Evolutionary conservation across 139 green algal species (phyloP).

Genomic region (Tetraselmis striata): DNA sequence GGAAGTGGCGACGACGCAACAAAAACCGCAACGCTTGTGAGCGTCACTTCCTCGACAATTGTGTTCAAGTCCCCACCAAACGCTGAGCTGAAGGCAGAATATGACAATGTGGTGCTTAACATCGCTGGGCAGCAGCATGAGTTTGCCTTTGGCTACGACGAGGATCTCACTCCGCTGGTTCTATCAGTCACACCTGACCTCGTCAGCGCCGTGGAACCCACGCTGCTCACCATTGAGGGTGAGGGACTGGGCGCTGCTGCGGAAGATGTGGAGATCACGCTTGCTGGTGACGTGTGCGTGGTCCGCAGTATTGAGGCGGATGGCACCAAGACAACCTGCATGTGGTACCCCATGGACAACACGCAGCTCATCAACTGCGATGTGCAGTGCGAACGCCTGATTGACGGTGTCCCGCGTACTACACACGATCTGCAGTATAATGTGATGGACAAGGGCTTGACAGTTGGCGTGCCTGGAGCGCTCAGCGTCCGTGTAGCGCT

Average conservation of each 20-base stretch:
- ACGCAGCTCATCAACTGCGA: background rate
- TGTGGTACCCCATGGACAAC: background rate
- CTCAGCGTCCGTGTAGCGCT: background rate
- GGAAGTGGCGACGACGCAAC: background rate
- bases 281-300: background rate
- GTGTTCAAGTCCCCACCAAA: background rate
- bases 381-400: background rate
- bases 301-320: background rate
- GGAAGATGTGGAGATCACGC: background rate
- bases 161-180: background rate
- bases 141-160: background rate
- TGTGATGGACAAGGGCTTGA: background rate
- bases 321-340: background rate
- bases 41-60: background rate
- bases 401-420: background rate
- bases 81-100: background rate
- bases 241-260: background rate
- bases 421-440: background rate
- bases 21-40: background rate
- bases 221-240: background rate
- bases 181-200: background rate
- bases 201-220: background rate
- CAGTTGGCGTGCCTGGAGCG: background rate
- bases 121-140: background rate
- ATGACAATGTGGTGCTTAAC: background rate